Conservation (phyloP, 2,329 filamentous ascomycete genomes). For the Ophioceras dolichostomum region DNA sequence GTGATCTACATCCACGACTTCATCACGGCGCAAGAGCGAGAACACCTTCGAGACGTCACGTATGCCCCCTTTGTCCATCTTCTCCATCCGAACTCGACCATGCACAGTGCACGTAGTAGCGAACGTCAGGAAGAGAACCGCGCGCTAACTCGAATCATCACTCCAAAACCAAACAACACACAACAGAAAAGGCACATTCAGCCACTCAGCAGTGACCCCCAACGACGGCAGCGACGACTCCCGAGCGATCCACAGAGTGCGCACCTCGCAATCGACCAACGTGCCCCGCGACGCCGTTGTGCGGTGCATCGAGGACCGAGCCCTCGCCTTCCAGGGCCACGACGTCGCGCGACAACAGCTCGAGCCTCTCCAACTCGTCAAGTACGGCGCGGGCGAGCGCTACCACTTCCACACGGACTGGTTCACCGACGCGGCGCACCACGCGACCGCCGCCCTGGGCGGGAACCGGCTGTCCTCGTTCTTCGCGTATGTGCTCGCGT, state of each 20-base stretch:
- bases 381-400: constrained; percentile 28
- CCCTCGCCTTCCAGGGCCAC: constrained; percentile 31
- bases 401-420: constrained; percentile 40
- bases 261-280: constrained; percentile 32
- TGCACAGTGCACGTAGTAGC: too few species aligned
- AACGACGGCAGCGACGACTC: constrained; percentile 8
- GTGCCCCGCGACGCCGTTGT: constrained; percentile 28
- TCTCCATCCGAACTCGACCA: background rate
- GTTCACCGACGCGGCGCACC: constrained; percentile 25
- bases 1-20: constrained; percentile 37
- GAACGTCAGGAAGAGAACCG: too few species aligned
- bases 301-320: constrained; percentile 33
- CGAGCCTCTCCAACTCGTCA: constrained; percentile 35
- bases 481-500: constrained; percentile 31
- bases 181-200: constrained; percentile 27
- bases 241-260: constrained; percentile 22
- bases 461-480: constrained; percentile 33
- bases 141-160: too few species aligned
- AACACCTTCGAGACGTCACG: constrained; percentile 29
- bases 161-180: background rate
- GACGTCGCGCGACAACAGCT: constrained; percentile 22
- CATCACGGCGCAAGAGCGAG: constrained; percentile 25
- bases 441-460: constrained; percentile 24
- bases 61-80: constrained; percentile 9
- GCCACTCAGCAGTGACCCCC: constrained; percentile 26